Percentiles rank a stretch among this genome's conserved stretches.
Evolutionary conservation across 495 filamentous ascomycete species (phyloP).

Genomic region (Chaetomium cochliodes): DNA sequence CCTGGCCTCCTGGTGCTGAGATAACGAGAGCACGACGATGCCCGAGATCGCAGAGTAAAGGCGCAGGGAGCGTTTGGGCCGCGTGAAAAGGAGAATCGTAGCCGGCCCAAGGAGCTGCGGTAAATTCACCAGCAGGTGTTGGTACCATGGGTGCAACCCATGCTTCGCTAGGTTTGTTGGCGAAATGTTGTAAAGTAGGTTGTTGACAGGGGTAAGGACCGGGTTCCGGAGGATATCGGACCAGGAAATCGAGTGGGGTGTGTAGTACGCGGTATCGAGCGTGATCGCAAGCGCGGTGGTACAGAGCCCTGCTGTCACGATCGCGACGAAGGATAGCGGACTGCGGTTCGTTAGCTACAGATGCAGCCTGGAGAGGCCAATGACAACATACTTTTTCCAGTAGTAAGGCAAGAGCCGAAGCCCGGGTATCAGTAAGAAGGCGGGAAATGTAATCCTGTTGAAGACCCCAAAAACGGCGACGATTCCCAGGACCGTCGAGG

Average conservation of each 20-base stretch:
- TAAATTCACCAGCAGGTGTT: conserved; percentile 82
- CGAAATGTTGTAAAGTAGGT: conserved; percentile 80
- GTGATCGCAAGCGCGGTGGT: conserved; percentile 71
- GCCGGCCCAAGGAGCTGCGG: conserved; percentile 90
- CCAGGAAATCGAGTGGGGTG: conserved; percentile 54
- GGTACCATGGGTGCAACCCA: conserved; percentile 88
- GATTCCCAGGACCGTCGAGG: conserved; percentile 73
- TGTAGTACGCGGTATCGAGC: conserved; percentile 82
- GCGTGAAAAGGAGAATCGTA: conserved; percentile 62
- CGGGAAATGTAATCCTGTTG: conserved; percentile 95
- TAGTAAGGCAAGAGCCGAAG: conserved; percentile 83
- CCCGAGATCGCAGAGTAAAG: conserved; percentile 80
- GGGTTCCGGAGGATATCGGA: conserved; percentile 57
- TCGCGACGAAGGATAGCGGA: conserved; percentile 63
- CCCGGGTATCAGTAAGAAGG: conserved; percentile 78
- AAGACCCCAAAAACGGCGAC: conserved; percentile 83
- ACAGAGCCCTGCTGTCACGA: conserved; percentile 57
- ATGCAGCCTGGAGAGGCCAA: background rate
- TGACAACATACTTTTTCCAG: conserved; percentile 62
- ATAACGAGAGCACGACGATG: conserved; percentile 72
- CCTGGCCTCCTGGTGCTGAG: conserved; percentile 92
- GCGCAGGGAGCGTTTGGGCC: conserved; percentile 56
- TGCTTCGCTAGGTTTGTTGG: conserved; percentile 79
- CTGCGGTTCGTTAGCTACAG: conserved; percentile 46
- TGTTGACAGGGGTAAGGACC: conserved; percentile 86